Conservation (phyloP, 2,329 filamentous ascomycete species). For the Calonectria multiphialidica region DNA sequence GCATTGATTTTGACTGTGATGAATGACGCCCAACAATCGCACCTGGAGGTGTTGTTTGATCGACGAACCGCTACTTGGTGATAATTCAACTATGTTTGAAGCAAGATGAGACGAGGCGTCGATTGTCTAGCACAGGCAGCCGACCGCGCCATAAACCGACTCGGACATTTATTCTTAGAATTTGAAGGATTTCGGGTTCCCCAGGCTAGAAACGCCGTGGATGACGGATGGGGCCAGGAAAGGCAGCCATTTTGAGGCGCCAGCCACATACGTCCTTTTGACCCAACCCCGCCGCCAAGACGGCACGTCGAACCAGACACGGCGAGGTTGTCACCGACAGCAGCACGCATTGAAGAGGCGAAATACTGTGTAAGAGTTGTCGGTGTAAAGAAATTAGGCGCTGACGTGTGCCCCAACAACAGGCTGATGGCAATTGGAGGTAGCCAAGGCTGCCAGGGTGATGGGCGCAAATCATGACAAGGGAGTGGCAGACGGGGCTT, state of each 20-base stretch:
- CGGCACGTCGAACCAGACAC: not conserved
- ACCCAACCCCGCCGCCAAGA: not conserved
- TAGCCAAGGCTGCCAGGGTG: slow-evolving; percentile 12
- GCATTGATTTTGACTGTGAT: not conserved
- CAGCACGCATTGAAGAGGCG: not conserved
- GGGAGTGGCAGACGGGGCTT: slow-evolving; percentile 15
- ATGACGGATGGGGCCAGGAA: not conserved
- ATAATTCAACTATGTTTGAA: not conserved
- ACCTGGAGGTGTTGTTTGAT: slow-evolving; percentile 3
- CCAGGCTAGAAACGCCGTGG: slow-evolving; percentile 1
- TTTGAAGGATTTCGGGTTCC: not conserved
- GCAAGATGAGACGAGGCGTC: not conserved
- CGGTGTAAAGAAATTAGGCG: slow-evolving; percentile 37
- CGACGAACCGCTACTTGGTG: slow-evolving; percentile 6
- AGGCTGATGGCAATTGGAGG: slow-evolving; percentile 3
- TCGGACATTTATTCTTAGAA: slow-evolving; percentile 14
- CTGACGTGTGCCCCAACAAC: slow-evolving; percentile 36
- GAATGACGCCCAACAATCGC: not conserved
- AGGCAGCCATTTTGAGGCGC: not conserved
- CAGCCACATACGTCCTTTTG: not conserved
- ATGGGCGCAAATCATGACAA: slow-evolving; percentile 22
- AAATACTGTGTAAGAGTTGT: not conserved
- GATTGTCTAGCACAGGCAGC: slow-evolving; percentile 6
- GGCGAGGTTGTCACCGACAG: slow-evolving; percentile 13
- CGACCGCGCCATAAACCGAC: not conserved